Conservation (phyloP, 768 basidiomycete genomes). For the Lenzites betulinus region DNA sequence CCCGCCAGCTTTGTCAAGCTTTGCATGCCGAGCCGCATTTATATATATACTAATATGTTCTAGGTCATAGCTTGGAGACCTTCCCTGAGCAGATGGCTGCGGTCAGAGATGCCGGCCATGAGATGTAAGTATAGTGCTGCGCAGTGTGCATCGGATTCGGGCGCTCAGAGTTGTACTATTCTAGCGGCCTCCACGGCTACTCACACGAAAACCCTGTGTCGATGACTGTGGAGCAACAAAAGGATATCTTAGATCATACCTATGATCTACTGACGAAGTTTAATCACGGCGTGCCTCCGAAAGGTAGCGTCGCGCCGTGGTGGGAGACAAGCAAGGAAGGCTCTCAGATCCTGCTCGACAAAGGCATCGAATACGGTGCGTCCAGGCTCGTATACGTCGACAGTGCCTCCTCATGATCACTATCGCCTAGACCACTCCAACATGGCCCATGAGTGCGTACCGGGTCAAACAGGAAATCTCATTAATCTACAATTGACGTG, state of each 20-base stretch:
- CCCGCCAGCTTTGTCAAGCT: neutral
- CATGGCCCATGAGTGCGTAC: constrained; percentile 51
- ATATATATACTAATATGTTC: no score
- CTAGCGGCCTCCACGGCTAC: constrained; percentile 67
- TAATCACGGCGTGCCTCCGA: constrained; percentile 58
- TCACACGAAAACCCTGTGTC: constrained; percentile 71
- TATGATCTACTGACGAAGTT: constrained; percentile 66
- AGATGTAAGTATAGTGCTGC: constrained; percentile 45
- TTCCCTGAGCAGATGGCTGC: constrained; percentile 71
- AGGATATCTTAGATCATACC: constrained; percentile 68
- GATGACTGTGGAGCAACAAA: constrained; percentile 67
- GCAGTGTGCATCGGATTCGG: neutral
- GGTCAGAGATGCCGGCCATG: constrained; percentile 72
- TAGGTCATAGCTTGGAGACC: constrained; percentile 73
- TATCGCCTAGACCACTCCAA: constrained; percentile 53
- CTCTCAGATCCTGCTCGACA: constrained; percentile 61
- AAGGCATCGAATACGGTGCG: constrained; percentile 74
- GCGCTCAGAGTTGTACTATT: neutral
- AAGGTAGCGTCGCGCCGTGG: constrained; percentile 75
- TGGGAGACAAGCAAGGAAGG: constrained; percentile 78
- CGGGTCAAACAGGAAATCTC: no score
- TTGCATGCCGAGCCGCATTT: neutral
- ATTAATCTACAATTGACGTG: neutral
- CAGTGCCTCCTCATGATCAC: neutral
- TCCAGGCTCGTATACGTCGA: neutral